phyloP scores from a whole-genome alignment of 345 rosid genomes.

The Linum lewisii region DNA sequence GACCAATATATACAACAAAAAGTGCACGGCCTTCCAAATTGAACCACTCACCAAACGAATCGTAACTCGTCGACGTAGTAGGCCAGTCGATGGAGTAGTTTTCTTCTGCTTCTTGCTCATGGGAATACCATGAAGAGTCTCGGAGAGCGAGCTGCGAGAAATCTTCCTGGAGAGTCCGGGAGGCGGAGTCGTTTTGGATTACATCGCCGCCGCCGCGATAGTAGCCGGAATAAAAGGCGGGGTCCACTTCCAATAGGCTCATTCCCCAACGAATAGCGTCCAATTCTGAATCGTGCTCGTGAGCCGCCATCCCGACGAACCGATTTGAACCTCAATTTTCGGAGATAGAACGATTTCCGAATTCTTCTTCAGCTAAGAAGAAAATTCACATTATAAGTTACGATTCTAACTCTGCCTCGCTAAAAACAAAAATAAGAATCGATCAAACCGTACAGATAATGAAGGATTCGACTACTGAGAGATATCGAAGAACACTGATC shows the following conservation, averaged over 20 bases:
- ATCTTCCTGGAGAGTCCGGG: constrained; percentile 75
- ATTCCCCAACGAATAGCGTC: constrained; percentile 49
- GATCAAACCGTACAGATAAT: too few species aligned
- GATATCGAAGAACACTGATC: too few species aligned
- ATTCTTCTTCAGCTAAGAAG: too few species aligned
- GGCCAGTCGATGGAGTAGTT: constrained; percentile 32
- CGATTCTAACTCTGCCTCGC: too few species aligned
- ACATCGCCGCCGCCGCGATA: constrained; percentile 24
- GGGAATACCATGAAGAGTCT: constrained; percentile 23
- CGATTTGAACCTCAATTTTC: too few species aligned
- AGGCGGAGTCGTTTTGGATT: constrained; percentile 25
- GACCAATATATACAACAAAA: not conserved
- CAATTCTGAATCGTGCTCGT: constrained; percentile 34
- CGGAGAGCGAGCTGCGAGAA: constrained; percentile 61
- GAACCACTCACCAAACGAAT: constrained; percentile 43
- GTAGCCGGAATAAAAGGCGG: constrained; percentile 42
- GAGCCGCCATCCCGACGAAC: constrained; percentile 26
- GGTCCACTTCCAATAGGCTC: constrained; percentile 44
- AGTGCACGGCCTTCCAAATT: not conserved
- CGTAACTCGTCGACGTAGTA: constrained; percentile 24
- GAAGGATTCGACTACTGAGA: too few species aligned
- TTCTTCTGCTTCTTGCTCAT: not conserved
- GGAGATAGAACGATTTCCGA: not conserved
- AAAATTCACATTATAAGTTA: too few species aligned
- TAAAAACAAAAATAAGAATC: too few species aligned